Conservation (phyloP, 2,329 filamentous ascomycete genomes). For the Penicillium brasilianum region DNA sequence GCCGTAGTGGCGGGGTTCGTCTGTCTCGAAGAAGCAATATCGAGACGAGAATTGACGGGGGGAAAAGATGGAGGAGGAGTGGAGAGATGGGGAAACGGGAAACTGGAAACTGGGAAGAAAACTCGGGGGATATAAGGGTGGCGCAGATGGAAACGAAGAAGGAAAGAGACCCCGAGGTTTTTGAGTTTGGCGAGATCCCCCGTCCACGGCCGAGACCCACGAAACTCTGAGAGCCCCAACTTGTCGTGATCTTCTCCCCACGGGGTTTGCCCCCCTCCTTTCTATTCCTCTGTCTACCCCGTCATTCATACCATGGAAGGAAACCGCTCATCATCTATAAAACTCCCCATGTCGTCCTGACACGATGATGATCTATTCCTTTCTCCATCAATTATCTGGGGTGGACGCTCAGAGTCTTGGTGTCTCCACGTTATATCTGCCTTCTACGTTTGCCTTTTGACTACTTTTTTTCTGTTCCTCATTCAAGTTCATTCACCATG, state of each 20-base stretch:
- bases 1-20: background rate
- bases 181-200: constrained; percentile 1
- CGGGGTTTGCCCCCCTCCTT: background rate
- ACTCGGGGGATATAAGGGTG: constrained; percentile 8
- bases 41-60: constrained; percentile 10
- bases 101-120: constrained; percentile 2
- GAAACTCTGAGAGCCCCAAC: background rate
- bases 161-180: constrained; percentile 7
- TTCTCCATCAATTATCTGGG: constrained; percentile 4
- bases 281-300: background rate
- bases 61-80: constrained; percentile 1
- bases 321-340: constrained; percentile 10
- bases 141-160: constrained; percentile 3
- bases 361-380: constrained; percentile 2
- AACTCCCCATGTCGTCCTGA: constrained; percentile 8
- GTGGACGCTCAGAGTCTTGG: constrained; percentile 5
- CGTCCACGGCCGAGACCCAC: background rate
- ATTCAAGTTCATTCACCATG: constrained; percentile 11
- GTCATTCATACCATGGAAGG: background rate
- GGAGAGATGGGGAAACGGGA: background rate
- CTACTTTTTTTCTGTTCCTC: background rate
- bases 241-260: background rate
- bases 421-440: background rate
- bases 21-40: constrained; percentile 10
- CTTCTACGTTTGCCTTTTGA: background rate